A percentile compares a stretch with the other conserved stretches of the same genome.
phyloP scores from a whole-genome alignment of 2,329 filamentous ascomycete species.

The Aspergillus tubingensis region DNA sequence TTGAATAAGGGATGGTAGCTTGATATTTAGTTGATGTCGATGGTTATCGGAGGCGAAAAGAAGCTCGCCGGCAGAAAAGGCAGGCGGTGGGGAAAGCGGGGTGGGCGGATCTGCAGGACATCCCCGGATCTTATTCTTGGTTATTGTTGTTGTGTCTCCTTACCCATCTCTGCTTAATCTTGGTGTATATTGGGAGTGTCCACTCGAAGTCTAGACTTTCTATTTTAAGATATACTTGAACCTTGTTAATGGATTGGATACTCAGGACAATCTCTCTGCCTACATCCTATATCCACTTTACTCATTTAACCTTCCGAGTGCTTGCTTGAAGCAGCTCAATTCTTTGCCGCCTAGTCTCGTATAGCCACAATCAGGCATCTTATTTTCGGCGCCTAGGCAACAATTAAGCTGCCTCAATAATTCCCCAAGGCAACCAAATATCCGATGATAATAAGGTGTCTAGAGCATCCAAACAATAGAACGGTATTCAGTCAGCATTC shows the following conservation, averaged over 20 bases:
- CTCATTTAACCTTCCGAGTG: not conserved
- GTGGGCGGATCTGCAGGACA: not conserved
- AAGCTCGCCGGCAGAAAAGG: not conserved
- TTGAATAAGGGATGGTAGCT: not conserved
- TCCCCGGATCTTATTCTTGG: not conserved
- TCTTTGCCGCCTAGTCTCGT: not conserved
- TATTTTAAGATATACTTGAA: not conserved
- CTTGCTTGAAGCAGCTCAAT: constrained; percentile 7
- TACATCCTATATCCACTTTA: not conserved
- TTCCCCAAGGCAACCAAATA: not conserved
- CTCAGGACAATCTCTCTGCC: not conserved
- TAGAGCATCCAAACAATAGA: not conserved
- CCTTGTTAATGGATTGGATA: not conserved
- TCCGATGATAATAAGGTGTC: not conserved
- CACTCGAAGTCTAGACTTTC: not conserved
- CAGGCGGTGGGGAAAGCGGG: not conserved
- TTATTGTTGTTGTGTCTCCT: no score
- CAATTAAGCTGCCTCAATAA: not conserved
- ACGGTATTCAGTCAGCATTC: not conserved
- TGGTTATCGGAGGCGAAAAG: not conserved
- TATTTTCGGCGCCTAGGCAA: not conserved
- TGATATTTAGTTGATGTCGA: not conserved
- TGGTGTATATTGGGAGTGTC: not conserved
- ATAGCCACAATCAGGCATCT: constrained; percentile 3
- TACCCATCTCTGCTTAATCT: not conserved